Percentiles rank a stretch among this genome's conserved stretches.
phyloP scores from a whole-genome alignment of 2,329 filamentous ascomycete genomes.

The Paramyrothecium sp. region DNA sequence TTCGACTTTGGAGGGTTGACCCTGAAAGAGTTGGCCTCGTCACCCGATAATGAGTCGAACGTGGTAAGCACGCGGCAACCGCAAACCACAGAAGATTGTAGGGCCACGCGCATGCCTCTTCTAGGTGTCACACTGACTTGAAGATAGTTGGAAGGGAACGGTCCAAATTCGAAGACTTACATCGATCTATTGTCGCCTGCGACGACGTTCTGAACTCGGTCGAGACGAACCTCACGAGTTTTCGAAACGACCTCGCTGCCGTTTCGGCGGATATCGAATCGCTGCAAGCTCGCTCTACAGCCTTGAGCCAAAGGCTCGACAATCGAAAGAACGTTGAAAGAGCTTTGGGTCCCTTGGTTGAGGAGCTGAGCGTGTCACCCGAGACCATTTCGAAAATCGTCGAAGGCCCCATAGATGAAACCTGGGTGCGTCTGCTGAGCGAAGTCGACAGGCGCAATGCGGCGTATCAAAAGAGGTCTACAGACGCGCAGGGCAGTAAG shows the following conservation, averaged over 20 bases:
- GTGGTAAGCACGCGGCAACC: conserved; percentile 38
- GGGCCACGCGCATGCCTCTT: conserved; percentile 20
- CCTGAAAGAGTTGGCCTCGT: conserved; percentile 66
- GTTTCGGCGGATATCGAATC: conserved; percentile 96
- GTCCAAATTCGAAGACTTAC: conserved; percentile 84
- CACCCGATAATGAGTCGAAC: conserved; percentile 19
- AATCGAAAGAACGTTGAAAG: conserved; percentile 90
- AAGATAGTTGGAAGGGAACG: conserved; percentile 72
- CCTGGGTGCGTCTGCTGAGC: conserved; percentile 78
- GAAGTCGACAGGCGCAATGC: conserved; percentile 80
- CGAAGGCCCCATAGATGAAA: conserved; percentile 85
- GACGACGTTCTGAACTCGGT: conserved; percentile 93
- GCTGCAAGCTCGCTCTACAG: conserved; percentile 80
- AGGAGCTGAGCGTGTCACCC: conserved; percentile 88
- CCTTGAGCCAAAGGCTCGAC: conserved; percentile 79
- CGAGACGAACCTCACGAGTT: conserved; percentile 86
- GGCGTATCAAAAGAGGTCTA: conserved; percentile 66
- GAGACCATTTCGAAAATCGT: conserved; percentile 79
- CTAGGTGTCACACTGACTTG: not conserved
- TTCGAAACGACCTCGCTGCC: conserved; percentile 86
- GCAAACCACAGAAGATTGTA: conserved; percentile 73
- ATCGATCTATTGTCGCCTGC: conserved; percentile 84
- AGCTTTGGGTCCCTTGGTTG: conserved; percentile 81
- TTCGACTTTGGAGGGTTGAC: conserved; percentile 80
- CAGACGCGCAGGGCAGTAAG: conserved; percentile 63